These are phyloP conservation scores for Rhexocercosporidium sp. DNA, from an alignment of 2,329 filamentous ascomycete genomes.

Conservation along the genomic window DNA sequence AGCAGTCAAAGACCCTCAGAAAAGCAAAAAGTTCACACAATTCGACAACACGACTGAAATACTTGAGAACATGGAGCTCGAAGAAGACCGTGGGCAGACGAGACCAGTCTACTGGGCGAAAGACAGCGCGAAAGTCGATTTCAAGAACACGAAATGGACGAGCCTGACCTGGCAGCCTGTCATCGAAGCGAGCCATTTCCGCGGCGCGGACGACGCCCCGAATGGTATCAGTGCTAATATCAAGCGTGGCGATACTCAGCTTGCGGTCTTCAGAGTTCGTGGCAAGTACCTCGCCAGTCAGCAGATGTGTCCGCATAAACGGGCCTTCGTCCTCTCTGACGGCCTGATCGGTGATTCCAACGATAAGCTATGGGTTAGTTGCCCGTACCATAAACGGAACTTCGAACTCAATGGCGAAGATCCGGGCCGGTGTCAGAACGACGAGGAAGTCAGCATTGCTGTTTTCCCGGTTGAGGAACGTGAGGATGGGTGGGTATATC, in stretches of 20 bases:
- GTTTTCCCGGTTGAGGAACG: conserved; percentile 80
- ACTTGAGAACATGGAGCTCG: conserved; percentile 70
- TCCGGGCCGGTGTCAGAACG: conserved; percentile 75
- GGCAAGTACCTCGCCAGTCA: conserved; percentile 85
- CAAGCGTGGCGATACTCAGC: conserved; percentile 87
- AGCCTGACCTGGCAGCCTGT: conserved; percentile 79
- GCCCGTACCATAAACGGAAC: conserved; percentile 89
- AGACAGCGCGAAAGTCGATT: conserved; percentile 71
- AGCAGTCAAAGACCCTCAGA: conserved; percentile 71
- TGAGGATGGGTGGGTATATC: conserved; percentile 77
- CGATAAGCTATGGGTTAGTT: conserved; percentile 81
- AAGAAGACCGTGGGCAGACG: conserved; percentile 73
- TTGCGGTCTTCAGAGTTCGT: conserved; percentile 83
- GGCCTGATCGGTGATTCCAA: conserved; percentile 71
- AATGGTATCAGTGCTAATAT: conserved; percentile 78
- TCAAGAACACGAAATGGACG: conserved; percentile 71
- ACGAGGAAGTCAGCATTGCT: conserved; percentile 77
- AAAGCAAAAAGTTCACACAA: conserved; percentile 74
- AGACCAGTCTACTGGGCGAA: conserved; percentile 81
- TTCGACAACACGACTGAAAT: conserved; percentile 84
- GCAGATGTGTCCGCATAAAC: conserved; percentile 95
- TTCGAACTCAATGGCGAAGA: conserved; percentile 73
- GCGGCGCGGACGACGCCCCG: conserved; percentile 62
- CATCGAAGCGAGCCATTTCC: conserved; percentile 72
- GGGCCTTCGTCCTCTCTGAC: conserved; percentile 87